Base-by-base conservation (phyloP, 2,329 filamentous ascomycete genomes). In the Venturia nashicola region DNA sequence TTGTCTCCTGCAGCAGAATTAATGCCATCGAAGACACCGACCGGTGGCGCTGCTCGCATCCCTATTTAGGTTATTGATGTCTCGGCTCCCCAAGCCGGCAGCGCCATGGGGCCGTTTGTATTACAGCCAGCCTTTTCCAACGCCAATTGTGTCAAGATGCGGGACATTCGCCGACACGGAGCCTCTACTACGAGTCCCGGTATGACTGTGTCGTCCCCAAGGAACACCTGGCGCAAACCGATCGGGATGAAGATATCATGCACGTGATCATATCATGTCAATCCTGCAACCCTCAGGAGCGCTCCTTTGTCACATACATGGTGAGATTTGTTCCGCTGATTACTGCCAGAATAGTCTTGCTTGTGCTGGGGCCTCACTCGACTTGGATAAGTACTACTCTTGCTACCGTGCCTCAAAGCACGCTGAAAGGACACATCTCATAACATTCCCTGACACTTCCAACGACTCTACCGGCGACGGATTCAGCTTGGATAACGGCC, bases 121-220 rank as follows among this genome's bases (percentile, higher is more conserved):
- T 5, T 43, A 16, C 8, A 16, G 12, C 39, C 27, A 36, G 14
- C 27, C 27, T 57, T 14, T 36, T 57, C 32, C 6, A 34, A 57
- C 51, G 51, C 51, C 51, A 57, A 36, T 57, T 32, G 51, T 57
- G 51, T 57, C 51, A 57, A 57, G 27, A 57, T 57, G 27, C 32
- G 32, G 51, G 36, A 36, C 51, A 36, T 34, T n/a, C 6, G 51
- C 27, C n/a, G n/a, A n/a, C n/a, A n/a, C n/a, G n/a, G n/a, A n/a
- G n/a, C n/a, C n/a, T 32, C 51, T 57, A 57, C 32, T 16, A 7
- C 27, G 27, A 27, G 27, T n/a, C n/a, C n/a, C n/a, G n/a, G n/a
- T 27, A 27, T 27, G 27, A 27, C 27, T 27, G 27, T 27, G 27
- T n/a, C n/a, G 27, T 34, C 27, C 51, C 6, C 12, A 55, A 54